Evolutionary conservation across 164 flowering plant genomes (phyloP).

Genomic region (Kingdonia uniflora): DNA sequence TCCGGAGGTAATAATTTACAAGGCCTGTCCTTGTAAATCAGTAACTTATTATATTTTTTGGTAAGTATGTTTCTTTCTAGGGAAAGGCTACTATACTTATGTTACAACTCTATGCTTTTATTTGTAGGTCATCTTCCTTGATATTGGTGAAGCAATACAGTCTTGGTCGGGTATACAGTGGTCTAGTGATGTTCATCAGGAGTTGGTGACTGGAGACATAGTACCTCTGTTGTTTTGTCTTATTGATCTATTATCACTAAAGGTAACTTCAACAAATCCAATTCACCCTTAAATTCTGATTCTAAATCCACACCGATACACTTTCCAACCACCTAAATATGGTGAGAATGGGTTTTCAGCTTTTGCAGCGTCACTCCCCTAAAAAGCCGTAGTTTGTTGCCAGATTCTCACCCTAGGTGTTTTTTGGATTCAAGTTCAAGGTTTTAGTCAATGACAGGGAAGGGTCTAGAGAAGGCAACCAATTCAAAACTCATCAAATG

Average conservation of each 20-base stretch:
- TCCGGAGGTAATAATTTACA: conserved; percentile 40
- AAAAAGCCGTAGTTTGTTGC: not conserved
- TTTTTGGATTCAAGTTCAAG: not conserved
- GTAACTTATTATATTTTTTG: conserved; percentile 8
- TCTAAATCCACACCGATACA: too few relatives aligned
- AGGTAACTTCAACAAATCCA: too few relatives aligned
- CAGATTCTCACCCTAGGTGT: not conserved
- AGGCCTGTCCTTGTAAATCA: conserved; percentile 15
- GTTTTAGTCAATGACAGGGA: too few relatives aligned
- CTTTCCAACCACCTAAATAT: too few relatives aligned
- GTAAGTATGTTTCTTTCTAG: too few relatives aligned
- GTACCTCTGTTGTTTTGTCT: conserved; percentile 43
- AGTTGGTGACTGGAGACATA: conserved; percentile 24
- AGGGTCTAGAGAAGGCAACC: too few relatives aligned
- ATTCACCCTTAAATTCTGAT: too few relatives aligned
- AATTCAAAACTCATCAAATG: too few relatives aligned
- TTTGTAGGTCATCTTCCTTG: conserved; percentile 44
- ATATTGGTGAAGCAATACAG: conserved; percentile 46
- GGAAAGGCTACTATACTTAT: too few relatives aligned
- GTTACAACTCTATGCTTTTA: not conserved
- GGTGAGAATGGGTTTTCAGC: too few relatives aligned
- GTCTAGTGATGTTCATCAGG: conserved; percentile 19
- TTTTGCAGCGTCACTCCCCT: not conserved
- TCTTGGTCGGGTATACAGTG: conserved; percentile 38
- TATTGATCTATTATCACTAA: conserved; percentile 62